Base-by-base conservation (phyloP, 148 eudicot genomes). In the Polygonum aviculare region DNA sequence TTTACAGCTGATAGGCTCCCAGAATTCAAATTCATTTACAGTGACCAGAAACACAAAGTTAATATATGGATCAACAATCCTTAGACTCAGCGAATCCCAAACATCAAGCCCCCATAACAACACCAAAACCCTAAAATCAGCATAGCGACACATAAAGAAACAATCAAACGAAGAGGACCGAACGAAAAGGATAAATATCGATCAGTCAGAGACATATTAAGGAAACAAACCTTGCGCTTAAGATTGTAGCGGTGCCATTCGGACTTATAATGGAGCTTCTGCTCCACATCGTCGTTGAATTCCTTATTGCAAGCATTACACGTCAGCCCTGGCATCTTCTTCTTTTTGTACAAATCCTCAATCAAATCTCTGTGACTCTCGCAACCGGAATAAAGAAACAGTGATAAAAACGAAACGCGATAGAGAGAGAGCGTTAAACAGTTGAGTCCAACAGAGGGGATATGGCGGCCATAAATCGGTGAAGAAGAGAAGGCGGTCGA, bases 231-330 rank as follows among this genome's bases (percentile, higher is more conserved):
- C 97, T 96, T 96, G 88, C 99, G 99, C 81, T 96, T 96, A 75
- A 96, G 99, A 72, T 96, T 93, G 89, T 89, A 96, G 35, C 98
- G 98, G 60, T 96, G 99, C 99, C 99, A 96, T 78, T 96, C 98
- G 50, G 99, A 96, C 82, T 91, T 96, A 88, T 91, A 96, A 84
- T 96, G 99, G 60, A 85, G 83, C 79, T 96, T 96, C 74, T 89
- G 97, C 22, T 89, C 94, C 7, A 78, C 73, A 39, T 96, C 99
- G 45, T 86, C 94, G 3, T 26, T 19, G 67, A 96, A 88, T 78
- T 91, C 97, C 78, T 85, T 88, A 85, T 96, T 96, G 74, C 99
- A 96, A 0, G 98, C 89, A 79, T 96, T 96, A 77, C 99, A 96
- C 31, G 91, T 85, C 16, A 96, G 76, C 14, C 94, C 91, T 8